Evolutionary conservation across 495 filamentous ascomycete species (phyloP), one percentile per base, ranked within the genome.

Genomic region (Penicillium turbatum): DNA sequence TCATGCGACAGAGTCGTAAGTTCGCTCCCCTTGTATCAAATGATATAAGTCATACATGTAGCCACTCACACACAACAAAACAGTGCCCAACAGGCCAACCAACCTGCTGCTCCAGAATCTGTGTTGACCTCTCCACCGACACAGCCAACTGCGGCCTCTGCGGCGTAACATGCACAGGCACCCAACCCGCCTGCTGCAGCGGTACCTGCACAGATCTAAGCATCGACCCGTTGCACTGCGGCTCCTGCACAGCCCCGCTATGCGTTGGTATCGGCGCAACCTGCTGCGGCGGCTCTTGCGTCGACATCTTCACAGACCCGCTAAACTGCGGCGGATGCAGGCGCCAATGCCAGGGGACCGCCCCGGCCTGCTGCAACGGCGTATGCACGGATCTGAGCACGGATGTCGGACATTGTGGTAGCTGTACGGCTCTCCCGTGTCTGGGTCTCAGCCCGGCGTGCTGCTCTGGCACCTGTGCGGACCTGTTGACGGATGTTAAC

Each of bases 71-170:
- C n/a, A n/a, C n/a, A n/a, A n/a, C n/a, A n/a, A n/a, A n/a, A n/a
- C n/a, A 57, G 59, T 61, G 58, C 35, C 19, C 45, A 13, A 45
- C 49, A 31, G 13, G 40, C 35, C 34, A 53, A 34, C 58, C 58
- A 29, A 37, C 58, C 7, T 61, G 57, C 34, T 60, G 57, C 24
- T 45, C 51, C 11, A 51, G 51, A 21, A 32, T 32, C 27, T 59
- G 56, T 40, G 26, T n/a, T 9, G 19, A 45, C 29, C 17, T 13
- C 5, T 0, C 13, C 12, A 31, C 27, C 2, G 42, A 45, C n/a
- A n/a, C n/a, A 12, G 19, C 17, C 42, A 31, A 32, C 27, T 45
- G 42, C 27, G 42, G 26, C 15, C 13, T 17, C n/a, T 45, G 42
- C 42, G 27, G 26, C 6, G 12, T 5, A 6, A 4, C 21, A 37